Base-by-base conservation (phyloP, 768 basidiomycete genomes). In the Russula sp. region DNA sequence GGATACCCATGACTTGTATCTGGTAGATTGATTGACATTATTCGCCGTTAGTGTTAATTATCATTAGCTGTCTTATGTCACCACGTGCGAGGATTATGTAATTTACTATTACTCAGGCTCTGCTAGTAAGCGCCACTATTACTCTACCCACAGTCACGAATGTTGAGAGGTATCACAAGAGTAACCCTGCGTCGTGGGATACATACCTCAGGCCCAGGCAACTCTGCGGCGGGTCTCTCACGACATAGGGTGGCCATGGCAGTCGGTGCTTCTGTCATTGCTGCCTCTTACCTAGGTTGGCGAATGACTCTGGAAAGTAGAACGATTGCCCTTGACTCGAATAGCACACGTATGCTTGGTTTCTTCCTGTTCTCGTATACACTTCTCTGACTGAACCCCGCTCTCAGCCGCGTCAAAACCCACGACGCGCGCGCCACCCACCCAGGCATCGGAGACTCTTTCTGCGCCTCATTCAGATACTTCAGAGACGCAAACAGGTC, bases 261-360 rank as follows among this genome's bases (percentile, higher is more conserved):
- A 6, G 64, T 70, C 13, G 73, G 71, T 42, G 75, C 71, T 45
- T 71, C 74, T 42, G 70, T 73, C 51, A 69, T 67, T 45, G 71
- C 71, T 6, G 68, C 73, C 34, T 69, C 71, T 31, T 76, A 75
- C 68, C 65, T 74, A 27, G 68, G 69, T 22, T 76, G 75, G 75
- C 73, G 61, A 61, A 68, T 72, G 47, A 55, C 61, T 55, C 47
- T 66, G 63, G 65, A 65, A 35, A 59, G 47, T n/a, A 68, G 61
- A 44, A 35, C 34, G 7, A 67, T 73, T 22, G 63, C 71, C 34
- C 57, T 72, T 44, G 73, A 74, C 61, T 64, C 73, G 50, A 35
- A 61, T 14, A 42, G 4, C 35, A 13, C 55, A 20, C 31, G 61
- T 61, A 57, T 42, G 61, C 39, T n/a, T 40, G 20, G 14, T 20